phyloP scores from a whole-genome alignment of 768 basidiomycete species.

The Auricularia sp. region DNA sequence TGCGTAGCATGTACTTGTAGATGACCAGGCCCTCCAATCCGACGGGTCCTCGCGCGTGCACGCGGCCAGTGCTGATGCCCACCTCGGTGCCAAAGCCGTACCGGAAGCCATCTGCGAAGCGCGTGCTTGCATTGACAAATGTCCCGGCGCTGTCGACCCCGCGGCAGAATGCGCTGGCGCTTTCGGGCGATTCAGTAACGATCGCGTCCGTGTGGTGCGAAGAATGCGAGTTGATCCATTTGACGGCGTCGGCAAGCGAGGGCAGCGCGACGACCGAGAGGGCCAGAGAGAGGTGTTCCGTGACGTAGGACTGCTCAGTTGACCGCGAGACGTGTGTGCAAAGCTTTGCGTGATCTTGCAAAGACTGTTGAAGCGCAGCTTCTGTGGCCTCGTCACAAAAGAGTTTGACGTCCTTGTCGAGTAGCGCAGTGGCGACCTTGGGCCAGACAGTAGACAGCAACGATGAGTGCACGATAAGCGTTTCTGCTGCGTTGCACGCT shows the following conservation, averaged over 20 bases:
- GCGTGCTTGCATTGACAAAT: slow-evolving; percentile 89
- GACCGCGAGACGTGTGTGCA: slow-evolving; percentile 39
- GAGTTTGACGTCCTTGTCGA: slow-evolving; percentile 60
- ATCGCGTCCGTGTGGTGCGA: slow-evolving; percentile 95
- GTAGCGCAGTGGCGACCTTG: slow-evolving; percentile 58
- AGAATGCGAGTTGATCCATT: slow-evolving; percentile 85
- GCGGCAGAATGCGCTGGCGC: slow-evolving; percentile 65
- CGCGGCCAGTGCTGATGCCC: slow-evolving; percentile 91
- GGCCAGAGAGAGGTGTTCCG: slow-evolving; percentile 80
- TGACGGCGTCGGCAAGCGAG: slow-evolving; percentile 63
- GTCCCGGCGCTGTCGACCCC: slow-evolving; percentile 89
- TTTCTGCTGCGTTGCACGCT: slow-evolving; percentile 91
- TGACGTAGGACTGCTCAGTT: slow-evolving; percentile 57
- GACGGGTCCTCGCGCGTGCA: slow-evolving; percentile 93
- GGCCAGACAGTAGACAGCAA: slow-evolving; percentile 72
- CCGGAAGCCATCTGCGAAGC: slow-evolving; percentile 93
- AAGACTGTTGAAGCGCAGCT: slow-evolving; percentile 38
- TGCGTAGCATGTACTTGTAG: slow-evolving; percentile 91
- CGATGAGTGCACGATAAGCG: slow-evolving; percentile 71
- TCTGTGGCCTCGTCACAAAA: slow-evolving; percentile 67
- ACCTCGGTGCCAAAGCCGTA: slow-evolving; percentile 98
- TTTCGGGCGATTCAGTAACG: slow-evolving; percentile 64
- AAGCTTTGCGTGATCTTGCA: slow-evolving; percentile 9
- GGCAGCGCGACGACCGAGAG: slow-evolving; percentile 71
- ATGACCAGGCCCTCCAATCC: slow-evolving; percentile 88